Percentiles rank a stretch among this genome's conserved stretches.
Conservation (phyloP, 163 green algal species). For the Volvox carteri region DNA sequence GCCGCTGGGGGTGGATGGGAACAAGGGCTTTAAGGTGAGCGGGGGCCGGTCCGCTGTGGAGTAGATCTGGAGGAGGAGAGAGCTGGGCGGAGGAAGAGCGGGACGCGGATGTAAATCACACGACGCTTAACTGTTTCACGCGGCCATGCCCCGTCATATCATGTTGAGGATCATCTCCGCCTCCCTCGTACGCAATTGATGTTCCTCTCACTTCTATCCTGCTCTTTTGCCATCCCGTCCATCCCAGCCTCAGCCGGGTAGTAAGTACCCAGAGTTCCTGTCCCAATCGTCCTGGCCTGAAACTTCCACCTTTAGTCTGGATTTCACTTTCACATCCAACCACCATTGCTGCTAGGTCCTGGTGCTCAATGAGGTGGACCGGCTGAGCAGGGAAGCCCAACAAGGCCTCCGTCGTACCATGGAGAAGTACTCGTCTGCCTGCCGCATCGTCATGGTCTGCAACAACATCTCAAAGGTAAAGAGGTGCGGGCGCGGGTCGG, state of each 20-base stretch:
- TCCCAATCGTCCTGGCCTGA: too few species aligned
- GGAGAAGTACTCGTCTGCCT: conserved; percentile 97
- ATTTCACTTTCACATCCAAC: not conserved
- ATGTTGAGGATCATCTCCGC: too few species aligned
- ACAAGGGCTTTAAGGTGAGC: conserved; percentile 61
- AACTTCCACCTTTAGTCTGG: not conserved
- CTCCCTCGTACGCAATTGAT: too few species aligned
- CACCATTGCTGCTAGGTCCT: conserved; percentile 87
- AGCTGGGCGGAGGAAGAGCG: not conserved
- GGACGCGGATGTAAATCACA: too few species aligned
- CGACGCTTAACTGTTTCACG: too few species aligned
- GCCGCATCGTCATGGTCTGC: conserved; percentile 91
- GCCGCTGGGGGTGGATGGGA: conserved; percentile 81
- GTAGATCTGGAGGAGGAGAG: not conserved
- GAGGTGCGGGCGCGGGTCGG: not conserved
- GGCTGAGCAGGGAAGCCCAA: conserved; percentile 44
- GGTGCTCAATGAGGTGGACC: conserved; percentile 95
- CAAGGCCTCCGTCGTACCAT: conserved; percentile 90
- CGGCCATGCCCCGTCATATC: too few species aligned
- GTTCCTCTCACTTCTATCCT: too few species aligned
- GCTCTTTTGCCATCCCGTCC: too few species aligned
- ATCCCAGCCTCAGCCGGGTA: too few species aligned
- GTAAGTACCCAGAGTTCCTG: too few species aligned
- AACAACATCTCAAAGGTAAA: conserved; percentile 90
- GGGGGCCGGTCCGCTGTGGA: too few species aligned